Percentiles rank a stretch among this genome's conserved stretches.
phyloP scores from a whole-genome alignment of 2,329 filamentous ascomycete species.

The Diaporthe destruens region DNA sequence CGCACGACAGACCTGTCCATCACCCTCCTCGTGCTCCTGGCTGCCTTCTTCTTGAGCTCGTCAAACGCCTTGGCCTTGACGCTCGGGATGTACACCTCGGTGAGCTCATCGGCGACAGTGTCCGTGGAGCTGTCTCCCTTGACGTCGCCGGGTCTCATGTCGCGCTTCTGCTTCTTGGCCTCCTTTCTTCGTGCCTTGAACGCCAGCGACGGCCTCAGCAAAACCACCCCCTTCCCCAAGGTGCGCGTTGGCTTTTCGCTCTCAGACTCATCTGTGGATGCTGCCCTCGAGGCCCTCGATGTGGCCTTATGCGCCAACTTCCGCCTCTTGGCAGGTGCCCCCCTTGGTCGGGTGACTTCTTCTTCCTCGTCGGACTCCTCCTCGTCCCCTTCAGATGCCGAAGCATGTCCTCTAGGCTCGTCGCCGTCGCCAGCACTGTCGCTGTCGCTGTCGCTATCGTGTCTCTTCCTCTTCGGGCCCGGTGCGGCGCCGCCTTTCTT shows the following conservation, averaged over 20 bases:
- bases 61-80: not conserved
- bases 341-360: no score
- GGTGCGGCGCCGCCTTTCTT: not conserved
- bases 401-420: no score
- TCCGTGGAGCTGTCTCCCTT: not conserved
- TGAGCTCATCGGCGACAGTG: not conserved
- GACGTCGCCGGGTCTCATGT: not conserved
- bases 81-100: not conserved
- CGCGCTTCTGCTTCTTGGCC: not conserved
- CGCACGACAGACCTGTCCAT: not conserved
- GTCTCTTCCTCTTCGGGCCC: not conserved
- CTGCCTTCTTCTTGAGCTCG: not conserved
- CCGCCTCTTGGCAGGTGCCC: no score
- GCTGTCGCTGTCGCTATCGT: not conserved
- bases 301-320: no score
- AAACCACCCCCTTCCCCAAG: not conserved
- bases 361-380: no score
- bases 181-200: not conserved
- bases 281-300: no score
- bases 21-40: not conserved
- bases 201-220: not conserved
- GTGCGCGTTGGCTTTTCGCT: no score
- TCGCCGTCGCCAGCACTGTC: not conserved
- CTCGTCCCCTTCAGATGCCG: no score
- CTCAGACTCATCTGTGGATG: not conserved